Evolutionary conservation across 495 filamentous ascomycete genomes (phyloP).

Genomic region (Podospora bellae-mahoneyi): DNA sequence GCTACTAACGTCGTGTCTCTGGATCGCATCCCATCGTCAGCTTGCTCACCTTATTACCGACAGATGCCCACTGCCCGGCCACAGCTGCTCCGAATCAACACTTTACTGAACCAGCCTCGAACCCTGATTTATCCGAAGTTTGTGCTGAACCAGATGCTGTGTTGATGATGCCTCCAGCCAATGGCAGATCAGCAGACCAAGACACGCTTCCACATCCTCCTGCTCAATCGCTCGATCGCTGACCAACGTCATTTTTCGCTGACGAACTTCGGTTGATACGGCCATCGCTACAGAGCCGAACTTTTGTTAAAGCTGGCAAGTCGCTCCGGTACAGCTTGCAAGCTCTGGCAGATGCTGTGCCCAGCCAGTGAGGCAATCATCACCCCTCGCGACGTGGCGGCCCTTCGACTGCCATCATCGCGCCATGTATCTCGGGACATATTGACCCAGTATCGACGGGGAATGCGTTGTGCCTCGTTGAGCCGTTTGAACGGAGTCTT

Average conservation of each 20-base stretch:
- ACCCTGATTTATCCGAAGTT: not conserved
- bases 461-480: not conserved
- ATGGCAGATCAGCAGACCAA: not conserved
- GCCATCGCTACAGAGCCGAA: not conserved
- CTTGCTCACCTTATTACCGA: not conserved
- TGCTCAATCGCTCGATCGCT: not conserved
- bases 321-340: not conserved
- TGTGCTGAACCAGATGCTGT: not conserved
- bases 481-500: not conserved
- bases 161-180: not conserved
- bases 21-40: no score
- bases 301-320: not conserved
- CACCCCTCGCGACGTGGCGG: not conserved
- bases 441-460: not conserved
- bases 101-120: not conserved
- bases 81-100: not conserved
- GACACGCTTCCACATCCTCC: not conserved
- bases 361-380: not conserved
- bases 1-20: no score
- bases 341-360: not conserved
- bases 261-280: not conserved
- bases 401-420: not conserved
- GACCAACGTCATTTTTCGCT: not conserved
- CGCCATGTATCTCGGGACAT: not conserved
- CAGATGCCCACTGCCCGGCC: not conserved